Conservation (phyloP, 1,284 basidiomycete genomes). For the Apiotrichum veenhuisii region DNA sequence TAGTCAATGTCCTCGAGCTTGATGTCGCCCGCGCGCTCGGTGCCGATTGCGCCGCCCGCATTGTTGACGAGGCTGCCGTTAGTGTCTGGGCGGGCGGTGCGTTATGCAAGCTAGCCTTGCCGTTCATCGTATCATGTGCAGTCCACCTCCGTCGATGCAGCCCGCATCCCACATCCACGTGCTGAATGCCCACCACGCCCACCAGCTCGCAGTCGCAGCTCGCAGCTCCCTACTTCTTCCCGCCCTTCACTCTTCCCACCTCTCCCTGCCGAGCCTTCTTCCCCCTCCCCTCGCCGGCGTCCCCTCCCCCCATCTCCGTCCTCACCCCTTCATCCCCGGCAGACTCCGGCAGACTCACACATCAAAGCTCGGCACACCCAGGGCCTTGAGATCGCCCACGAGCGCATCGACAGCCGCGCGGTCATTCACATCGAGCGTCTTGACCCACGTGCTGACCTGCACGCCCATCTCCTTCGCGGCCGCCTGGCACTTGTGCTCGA, state of each 20-base stretch:
- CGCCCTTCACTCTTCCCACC: too few relatives aligned
- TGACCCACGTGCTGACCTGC: background rate
- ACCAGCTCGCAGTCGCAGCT: too few relatives aligned
- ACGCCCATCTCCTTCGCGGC: slow-evolving; percentile 13
- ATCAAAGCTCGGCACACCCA: slow-evolving; percentile 14
- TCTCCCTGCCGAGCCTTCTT: too few relatives aligned
- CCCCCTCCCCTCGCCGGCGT: too few relatives aligned
- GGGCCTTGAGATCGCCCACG: slow-evolving; percentile 9
- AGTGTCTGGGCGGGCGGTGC: background rate
- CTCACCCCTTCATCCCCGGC: background rate
- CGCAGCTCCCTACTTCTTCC: too few relatives aligned
- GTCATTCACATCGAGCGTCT: slow-evolving; percentile 23
- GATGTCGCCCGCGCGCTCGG: slow-evolving; percentile 26
- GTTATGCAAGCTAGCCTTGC: background rate
- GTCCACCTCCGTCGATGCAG: background rate
- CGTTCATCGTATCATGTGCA: background rate
- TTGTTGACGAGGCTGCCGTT: slow-evolving; percentile 21
- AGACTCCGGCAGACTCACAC: slow-evolving; percentile 13
- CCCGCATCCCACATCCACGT: background rate
- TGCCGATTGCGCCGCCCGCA: slow-evolving; percentile 21
- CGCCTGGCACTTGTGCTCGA: slow-evolving; percentile 28
- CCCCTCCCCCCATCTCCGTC: slow-evolving; percentile 1
- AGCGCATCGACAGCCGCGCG: slow-evolving; percentile 17
- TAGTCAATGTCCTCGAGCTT: slow-evolving; percentile 34
- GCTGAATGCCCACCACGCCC: background rate